Evolutionary conservation across 805 yeast species (phyloP), one percentile per base, ranked within the genome.

Genomic region (Hanseniaspora jakobsenii): DNA sequence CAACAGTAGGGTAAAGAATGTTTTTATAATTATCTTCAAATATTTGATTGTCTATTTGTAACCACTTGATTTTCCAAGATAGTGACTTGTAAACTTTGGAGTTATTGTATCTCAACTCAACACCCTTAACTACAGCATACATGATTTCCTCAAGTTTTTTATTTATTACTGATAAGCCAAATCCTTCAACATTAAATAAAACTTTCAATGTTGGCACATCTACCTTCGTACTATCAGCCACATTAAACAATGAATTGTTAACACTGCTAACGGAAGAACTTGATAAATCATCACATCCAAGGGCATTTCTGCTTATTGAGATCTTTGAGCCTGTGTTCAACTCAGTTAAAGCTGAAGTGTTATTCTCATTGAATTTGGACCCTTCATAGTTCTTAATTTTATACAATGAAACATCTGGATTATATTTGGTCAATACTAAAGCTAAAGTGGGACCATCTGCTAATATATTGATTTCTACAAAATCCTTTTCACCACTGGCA

Each of bases 381-480:
- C n/a, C n/a, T n/a, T 19, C 14, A 23, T 22, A n/a, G 18, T 23
- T 52, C 28, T 56, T 59, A 34, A 65, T 48, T 55, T 81, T 81
- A 58, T 85, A 85, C 57, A 84, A 61, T 58, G 95, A 82, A 5
- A 73, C 69, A 2, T 77, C 72, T 6, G 87, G 80, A 53, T 84
- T 91, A 55, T 84, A 84, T 46, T 82, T 78, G 1, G 94, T 73
- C 3, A 91, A 79, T 4, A 85, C 80, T 50, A 91, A 70, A 0
- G 94, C 79, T 61, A 85, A 95, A 1, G 87, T 77, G 0, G 95
- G 94, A 0, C 97, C 98, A 65, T 91, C 97, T 0, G 96, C 97
- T 32, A 85, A 79, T 14, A 91, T 96, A 56, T 86, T 84, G 53
- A 93, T 65, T 53, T 86, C 96, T 23, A 85, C 87, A 47, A 81